Evolutionary conservation across 2,329 filamentous ascomycete species (phyloP), one percentile per base, ranked within the genome.

Genomic region (Colletotrichum sojae): DNA sequence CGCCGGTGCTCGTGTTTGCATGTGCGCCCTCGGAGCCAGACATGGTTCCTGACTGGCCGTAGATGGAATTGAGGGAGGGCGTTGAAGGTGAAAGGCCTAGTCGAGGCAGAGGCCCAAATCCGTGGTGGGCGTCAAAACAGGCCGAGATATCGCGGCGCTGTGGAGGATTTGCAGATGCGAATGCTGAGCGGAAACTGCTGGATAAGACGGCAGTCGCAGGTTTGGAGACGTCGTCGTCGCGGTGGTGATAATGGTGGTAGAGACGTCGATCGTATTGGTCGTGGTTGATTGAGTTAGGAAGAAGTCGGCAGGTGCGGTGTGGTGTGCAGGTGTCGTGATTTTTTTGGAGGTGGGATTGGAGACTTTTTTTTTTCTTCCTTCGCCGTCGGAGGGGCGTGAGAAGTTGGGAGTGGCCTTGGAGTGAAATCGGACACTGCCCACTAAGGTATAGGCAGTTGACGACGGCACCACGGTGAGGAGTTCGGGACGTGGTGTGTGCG

Each of bases 1-100:
- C 82, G 74, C 80, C 81, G 61, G 78, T 76, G 75, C 84, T 83
- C 40, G 76, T 75, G 75, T 80, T 81, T 66, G 78, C 76, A 71
- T 77, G 77, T 63, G 76, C 76, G 73, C 77, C 78, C 76, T 86
- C 84, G 69, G 83, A 80, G 80, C 83, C 83, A 75, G 86, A 82
- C 87, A 89, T 89, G 75, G 71, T 70, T 22, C 22, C 51, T n/a
- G 36, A 22, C 40, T 63, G 60, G 60, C 51, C 48, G 40, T 56
- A 13, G 16, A 36, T n/a, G 36, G 43, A 18, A 4, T 60, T 25
- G 25, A 62, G 55, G 45, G 57, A 67, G 53, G 64, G n/a, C 43
- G 51, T 22, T 51, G 40, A 56, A 48, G 36, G 36, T 54, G 25
- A 43, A 45, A 62, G 67, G 67, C 67, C 67, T 70, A 70, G 67